phyloP scores from a whole-genome alignment of 2,329 filamentous ascomycete species.

The Pseudogymnoascus sp. region DNA sequence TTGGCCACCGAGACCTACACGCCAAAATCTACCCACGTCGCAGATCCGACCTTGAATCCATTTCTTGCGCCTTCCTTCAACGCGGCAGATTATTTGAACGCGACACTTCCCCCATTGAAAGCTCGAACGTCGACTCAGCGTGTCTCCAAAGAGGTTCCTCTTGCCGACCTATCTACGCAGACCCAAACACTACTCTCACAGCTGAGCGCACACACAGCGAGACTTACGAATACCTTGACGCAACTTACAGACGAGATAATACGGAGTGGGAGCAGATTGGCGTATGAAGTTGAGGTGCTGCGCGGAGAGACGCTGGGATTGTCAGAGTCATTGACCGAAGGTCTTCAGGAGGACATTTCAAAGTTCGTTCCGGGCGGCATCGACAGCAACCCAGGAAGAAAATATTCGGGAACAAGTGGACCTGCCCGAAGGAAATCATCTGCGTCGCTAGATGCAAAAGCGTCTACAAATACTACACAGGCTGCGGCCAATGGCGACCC shows the following conservation, averaged over 20 bases:
- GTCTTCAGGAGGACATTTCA: conserved; percentile 61
- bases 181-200: conserved; percentile 80
- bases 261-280: conserved; percentile 75
- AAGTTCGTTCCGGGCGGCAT: conserved; percentile 56
- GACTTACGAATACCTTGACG: conserved; percentile 73
- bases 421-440: conserved; percentile 23
- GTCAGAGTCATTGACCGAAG: conserved; percentile 68
- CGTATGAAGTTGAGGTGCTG: conserved; percentile 89
- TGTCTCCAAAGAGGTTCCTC: conserved; percentile 39
- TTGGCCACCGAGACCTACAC: conserved; percentile 17
- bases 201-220: conserved; percentile 79
- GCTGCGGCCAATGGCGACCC: conserved; percentile 33
- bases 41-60: conserved; percentile 64
- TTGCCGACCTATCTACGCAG: conserved; percentile 71
- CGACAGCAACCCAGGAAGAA: conserved; percentile 22
- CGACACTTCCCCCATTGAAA: conserved; percentile 62
- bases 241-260: conserved; percentile 92
- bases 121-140: conserved; percentile 20
- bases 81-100: conserved; percentile 77
- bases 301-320: conserved; percentile 81
- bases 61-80: conserved; percentile 76
- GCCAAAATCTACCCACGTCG: conserved; percentile 50
- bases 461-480: conserved; percentile 20
- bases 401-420: conserved; percentile 21
- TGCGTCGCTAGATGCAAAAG: conserved; percentile 23